Evolutionary conservation across 106 monocot genomes (phyloP), one percentile per base, ranked within the genome.

Genomic region (Allium fistulosum): DNA sequence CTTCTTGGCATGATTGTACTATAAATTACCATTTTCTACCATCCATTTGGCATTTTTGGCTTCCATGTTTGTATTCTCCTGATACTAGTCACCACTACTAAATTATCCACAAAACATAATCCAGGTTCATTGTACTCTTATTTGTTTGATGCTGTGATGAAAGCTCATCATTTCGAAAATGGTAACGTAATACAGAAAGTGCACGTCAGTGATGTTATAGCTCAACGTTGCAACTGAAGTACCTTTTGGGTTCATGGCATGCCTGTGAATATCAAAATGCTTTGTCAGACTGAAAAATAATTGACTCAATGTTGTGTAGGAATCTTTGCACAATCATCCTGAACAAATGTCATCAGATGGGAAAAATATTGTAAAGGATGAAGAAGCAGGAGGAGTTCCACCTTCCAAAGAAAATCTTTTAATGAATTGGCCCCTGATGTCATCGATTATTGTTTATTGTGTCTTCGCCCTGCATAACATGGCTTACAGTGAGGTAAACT

Each of bases 361-460:
- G 53, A 46, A 74, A 15, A 59, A 56, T 73, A 63, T 68, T 61
- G 66, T 15, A 22, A 56, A 70, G 12, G 49, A 56, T 55, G 78
- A 47, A 53, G 52, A 75, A 63, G 17, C 53, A 47, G 26, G 47
- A 62, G 45, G 51, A 18, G 16, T 56, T 49, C 52, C 51, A 8
- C 28, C 60, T 60, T 53, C 75, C 7, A 72, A 67, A 13, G 57
- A 71, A 57, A 87, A 53, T 49, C 74, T 92, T 14, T 62, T 92
- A 0, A 92, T 69, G 53, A 92, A 85, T 69, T 80, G 91, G 87
- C 78, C 84, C 9, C 69, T 84, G 14, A 90, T 94, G 63, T 94
- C 94, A 62, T 64, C 90, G 1, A 79, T 87, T 51, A 80, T 78
- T 50, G 75, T 82, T n/a, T 89, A 78, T 56, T 76, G 84, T 78